Percentiles rank a stretch among this genome's conserved stretches.
Conservation (phyloP, 495 filamentous ascomycete genomes). For the Neurospora sp. region DNA sequence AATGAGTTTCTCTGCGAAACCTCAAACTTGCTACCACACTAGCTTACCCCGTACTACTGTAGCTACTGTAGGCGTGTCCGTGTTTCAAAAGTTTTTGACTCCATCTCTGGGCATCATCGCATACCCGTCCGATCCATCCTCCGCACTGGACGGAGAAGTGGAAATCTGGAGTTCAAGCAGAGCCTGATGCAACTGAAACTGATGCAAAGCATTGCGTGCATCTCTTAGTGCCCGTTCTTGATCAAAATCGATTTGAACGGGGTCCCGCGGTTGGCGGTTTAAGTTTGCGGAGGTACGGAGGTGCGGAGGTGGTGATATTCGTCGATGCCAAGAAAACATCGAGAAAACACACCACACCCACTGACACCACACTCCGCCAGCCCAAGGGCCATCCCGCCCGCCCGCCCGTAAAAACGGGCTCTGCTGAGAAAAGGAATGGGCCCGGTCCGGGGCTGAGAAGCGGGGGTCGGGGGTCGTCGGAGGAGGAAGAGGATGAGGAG, state of each 20-base stretch:
- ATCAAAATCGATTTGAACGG: not conserved
- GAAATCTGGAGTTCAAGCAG: not conserved
- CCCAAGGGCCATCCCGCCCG: not conserved
- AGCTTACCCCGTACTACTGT: not conserved
- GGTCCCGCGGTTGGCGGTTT: not conserved
- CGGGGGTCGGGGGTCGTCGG: not conserved
- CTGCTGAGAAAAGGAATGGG: not conserved
- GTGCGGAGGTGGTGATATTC: not conserved
- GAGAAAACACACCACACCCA: not conserved
- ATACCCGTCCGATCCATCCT: not conserved
- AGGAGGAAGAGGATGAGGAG: not conserved
- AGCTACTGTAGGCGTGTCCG: not conserved
- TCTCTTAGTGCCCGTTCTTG: not conserved
- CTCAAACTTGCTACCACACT: not conserved
- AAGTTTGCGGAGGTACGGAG: not conserved
- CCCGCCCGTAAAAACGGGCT: not conserved
- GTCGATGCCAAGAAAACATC: not conserved
- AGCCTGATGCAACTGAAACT: not conserved
- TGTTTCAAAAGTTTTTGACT: not conserved
- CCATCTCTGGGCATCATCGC: not conserved
- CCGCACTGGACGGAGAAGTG: not conserved
- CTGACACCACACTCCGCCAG: not conserved
- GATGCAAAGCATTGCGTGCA: not conserved
- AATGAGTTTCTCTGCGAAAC: not conserved
- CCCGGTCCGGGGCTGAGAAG: not conserved